Base-by-base conservation (phyloP, 1,284 basidiomycete species). In the Cryptococcus sp. region DNA sequence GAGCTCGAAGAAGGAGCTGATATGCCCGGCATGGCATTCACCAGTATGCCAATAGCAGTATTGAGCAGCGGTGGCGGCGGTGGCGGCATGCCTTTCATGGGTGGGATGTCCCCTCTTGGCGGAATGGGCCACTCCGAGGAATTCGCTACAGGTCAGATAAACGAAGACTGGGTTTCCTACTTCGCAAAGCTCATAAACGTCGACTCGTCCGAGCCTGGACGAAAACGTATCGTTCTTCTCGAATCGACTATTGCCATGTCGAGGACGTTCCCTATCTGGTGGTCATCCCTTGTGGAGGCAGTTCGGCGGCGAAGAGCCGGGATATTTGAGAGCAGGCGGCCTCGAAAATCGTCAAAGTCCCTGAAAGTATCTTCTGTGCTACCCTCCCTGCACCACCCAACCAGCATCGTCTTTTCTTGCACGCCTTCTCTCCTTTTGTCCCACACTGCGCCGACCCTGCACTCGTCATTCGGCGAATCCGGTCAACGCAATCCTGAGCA, bases 341-440 rank as follows among this genome's bases (percentile, higher is more conserved):
- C 83, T 43, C 81, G 84, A 17, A 81, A 82, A 5, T 83, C 85
- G 15, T 83, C 85, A 4, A 83, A 88, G 38, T 42, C 35, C 20
- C 45, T 53, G 45, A 63, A 56, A 43, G 46, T 19, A 16, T 55
- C 54, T 40, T 49, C 47, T 5, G 23, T 50, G 11, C 47, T 54
- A 0, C 56, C 58, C 4, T 48, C 48, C 0, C 56, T 64, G 10
- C 25, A 47, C 0, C 54, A 67, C 70, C 89, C 90, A 1, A 89
- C 87, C 63, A 85, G 87, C 3, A 88, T 93, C 47, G 81, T 94
- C 5, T 88, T 93, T 67, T 90, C 90, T 20, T 85, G 90, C 66
- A 87, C 89, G 0, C 91, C 91, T 13, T 81, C 89, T 1, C 77
- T 92, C 16, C 78, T 85, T 15, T 81, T 84, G 20, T 79, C 83